A percentile compares a stretch with the other conserved stretches of the same genome.
Evolutionary conservation across 768 basidiomycete species (phyloP).

Genomic region (Infundibulicybe gibba): DNA sequence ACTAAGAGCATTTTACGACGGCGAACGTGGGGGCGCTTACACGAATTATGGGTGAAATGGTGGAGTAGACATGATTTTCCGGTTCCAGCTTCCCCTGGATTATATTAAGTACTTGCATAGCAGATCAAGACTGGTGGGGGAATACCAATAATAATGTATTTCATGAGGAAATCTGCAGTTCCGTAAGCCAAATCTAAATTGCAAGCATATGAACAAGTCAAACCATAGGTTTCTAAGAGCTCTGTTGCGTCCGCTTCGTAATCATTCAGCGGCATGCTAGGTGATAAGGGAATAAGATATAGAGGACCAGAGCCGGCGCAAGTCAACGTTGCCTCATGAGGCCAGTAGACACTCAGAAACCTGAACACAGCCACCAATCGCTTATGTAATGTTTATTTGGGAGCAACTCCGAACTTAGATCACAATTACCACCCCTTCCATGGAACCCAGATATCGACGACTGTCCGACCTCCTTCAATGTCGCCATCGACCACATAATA

Average conservation of each 20-base stretch:
- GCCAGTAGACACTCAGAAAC: neutral
- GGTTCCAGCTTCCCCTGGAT: constrained; percentile 88
- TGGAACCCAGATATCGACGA: constrained; percentile 83
- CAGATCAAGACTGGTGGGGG: constrained; percentile 1
- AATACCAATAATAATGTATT: constrained; percentile 94
- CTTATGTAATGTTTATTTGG: too few species aligned
- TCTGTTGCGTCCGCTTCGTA: constrained; percentile 86
- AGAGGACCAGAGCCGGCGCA: neutral
- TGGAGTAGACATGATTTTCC: constrained; percentile 97
- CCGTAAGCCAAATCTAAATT: constrained; percentile 10
- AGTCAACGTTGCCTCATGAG: neutral
- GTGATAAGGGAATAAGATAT: constrained; percentile 15
- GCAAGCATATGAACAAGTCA: constrained; percentile 11
- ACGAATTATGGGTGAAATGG: constrained; percentile 94
- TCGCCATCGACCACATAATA: constrained; percentile 77
- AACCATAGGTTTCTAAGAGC: constrained; percentile 92
- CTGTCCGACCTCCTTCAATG: constrained; percentile 42
- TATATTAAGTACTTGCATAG: neutral
- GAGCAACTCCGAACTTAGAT: too few species aligned
- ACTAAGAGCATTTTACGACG: constrained; percentile 3
- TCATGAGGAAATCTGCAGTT: constrained; percentile 90
- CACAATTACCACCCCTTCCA: constrained; percentile 82
- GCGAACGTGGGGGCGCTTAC: constrained; percentile 39
- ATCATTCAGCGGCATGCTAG: constrained; percentile 57
- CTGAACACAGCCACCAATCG: too few species aligned